Evolutionary conservation across 176 grass and related monocot genomes (phyloP).

Genomic region (Pharus latifolius): DNA sequence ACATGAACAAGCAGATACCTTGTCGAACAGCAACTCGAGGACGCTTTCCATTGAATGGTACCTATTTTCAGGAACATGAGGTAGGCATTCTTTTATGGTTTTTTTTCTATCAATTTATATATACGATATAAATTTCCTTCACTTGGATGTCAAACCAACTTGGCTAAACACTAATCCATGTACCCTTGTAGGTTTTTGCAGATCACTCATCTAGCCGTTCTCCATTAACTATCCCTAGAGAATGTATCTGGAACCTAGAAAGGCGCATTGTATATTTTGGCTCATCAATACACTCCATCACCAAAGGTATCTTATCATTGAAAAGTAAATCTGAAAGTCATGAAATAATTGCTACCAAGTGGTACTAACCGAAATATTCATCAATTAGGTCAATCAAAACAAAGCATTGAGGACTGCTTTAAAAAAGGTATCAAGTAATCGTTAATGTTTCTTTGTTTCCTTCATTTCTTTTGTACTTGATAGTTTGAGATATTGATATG

Average conservation of each 20-base stretch:
- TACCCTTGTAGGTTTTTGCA: slow-evolving; percentile 73
- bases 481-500: neutral
- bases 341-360: neutral
- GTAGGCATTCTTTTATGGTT: slow-evolving; percentile 21
- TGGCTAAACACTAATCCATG: slow-evolving; percentile 1
- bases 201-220: slow-evolving; percentile 51
- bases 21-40: slow-evolving; percentile 75
- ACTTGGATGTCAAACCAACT: neutral
- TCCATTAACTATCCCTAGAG: slow-evolving; percentile 46
- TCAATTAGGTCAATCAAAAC: slow-evolving; percentile 51
- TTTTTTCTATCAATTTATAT: neutral
- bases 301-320: slow-evolving; percentile 45
- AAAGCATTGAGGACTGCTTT: slow-evolving; percentile 60
- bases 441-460: neutral
- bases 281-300: slow-evolving; percentile 60
- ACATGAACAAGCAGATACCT: slow-evolving; percentile 56
- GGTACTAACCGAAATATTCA: slow-evolving; percentile 6
- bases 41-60: slow-evolving; percentile 92
- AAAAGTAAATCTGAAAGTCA: neutral
- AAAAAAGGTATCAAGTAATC: slow-evolving; percentile 47
- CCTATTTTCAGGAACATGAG: slow-evolving; percentile 90
- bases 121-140: neutral
- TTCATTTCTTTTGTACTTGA: neutral
- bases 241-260: slow-evolving; percentile 30
- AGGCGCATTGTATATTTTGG: slow-evolving; percentile 59